Conservation (phyloP, 148 eudicot genomes). For the Rhododendron vialii region DNA sequence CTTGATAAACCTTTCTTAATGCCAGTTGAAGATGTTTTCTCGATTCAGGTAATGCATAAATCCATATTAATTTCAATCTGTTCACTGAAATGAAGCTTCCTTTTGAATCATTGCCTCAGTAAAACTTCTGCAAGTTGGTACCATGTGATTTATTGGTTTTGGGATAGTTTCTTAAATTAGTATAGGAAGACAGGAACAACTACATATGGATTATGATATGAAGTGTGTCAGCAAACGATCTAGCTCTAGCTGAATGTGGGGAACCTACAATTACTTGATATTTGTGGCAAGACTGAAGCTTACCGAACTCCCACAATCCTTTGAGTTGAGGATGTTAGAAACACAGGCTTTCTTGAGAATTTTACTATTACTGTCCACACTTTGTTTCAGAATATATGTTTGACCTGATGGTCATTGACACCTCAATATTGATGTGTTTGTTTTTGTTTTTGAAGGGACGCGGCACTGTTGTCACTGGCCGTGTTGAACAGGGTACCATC, state of each 20-base stretch:
- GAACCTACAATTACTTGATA: not conserved
- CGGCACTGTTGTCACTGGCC: slow-evolving; percentile 92
- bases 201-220: not conserved
- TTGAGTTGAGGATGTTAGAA: not conserved
- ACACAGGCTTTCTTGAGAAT: not conserved
- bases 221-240: not conserved
- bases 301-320: not conserved
- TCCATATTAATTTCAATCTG: not conserved
- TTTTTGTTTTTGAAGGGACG: slow-evolving; percentile 50
- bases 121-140: not conserved
- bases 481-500: slow-evolving; percentile 77
- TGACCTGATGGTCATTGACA: not conserved
- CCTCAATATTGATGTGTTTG: not conserved
- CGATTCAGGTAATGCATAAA: slow-evolving; percentile 66
- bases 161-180: not conserved
- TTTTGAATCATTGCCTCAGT: not conserved
- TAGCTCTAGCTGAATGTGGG: not conserved
- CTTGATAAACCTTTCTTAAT: slow-evolving; percentile 89
- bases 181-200: not conserved
- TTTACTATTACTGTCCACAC: not conserved
- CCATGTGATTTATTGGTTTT: not conserved
- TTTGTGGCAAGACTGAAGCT: not conserved
- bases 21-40: slow-evolving; percentile 93
- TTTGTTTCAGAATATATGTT: not conserved
- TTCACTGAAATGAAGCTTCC: not conserved